These are phyloP conservation scores for Pichia sp. DNA, from an alignment of 1,139 yeast genomes.

Conservation along the genomic window DNA sequence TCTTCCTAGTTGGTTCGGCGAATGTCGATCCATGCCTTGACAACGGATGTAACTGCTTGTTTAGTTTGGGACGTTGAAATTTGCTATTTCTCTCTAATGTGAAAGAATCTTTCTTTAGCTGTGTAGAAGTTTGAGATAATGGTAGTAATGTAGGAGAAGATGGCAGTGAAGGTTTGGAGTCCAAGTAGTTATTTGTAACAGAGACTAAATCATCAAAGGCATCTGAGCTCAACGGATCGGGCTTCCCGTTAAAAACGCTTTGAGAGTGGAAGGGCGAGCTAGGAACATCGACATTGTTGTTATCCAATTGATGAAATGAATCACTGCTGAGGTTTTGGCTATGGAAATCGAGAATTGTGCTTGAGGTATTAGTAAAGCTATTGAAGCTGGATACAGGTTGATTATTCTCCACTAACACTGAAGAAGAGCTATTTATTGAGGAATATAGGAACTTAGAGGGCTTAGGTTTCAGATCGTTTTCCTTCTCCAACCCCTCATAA, in stretches of 20 bases:
- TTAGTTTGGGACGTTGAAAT: constrained; percentile 14
- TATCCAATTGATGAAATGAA: not conserved
- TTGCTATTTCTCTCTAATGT: not conserved
- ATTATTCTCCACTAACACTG: constrained; percentile 5
- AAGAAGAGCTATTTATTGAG: constrained; percentile 14
- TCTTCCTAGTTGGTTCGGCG: constrained; percentile 19
- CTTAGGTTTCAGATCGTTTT: not conserved
- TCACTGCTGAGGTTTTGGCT: constrained; percentile 10
- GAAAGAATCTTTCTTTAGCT: not conserved
- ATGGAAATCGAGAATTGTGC: constrained; percentile 8
- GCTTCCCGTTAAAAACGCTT: not conserved
- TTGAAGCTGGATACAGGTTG: not conserved
- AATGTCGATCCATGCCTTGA: constrained; percentile 21
- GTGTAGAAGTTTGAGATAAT: not conserved
- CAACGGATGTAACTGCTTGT: constrained; percentile 15
- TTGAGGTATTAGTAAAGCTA: constrained; percentile 8
- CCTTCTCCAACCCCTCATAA: not conserved
- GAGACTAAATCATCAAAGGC: constrained; percentile 15
- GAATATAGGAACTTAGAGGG: constrained; percentile 7
- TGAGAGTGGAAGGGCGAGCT: constrained; percentile 17
- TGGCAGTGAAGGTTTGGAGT: constrained; percentile 9
- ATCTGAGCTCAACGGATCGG: constrained; percentile 11
- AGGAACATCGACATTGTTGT: constrained; percentile 18
- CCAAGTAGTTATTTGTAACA: not conserved
- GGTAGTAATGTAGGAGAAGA: constrained; percentile 16